Evolutionary conservation across 2,329 filamentous ascomycete species (phyloP), one percentile per base, ranked within the genome.

Genomic region (Cercospora berteroae): DNA sequence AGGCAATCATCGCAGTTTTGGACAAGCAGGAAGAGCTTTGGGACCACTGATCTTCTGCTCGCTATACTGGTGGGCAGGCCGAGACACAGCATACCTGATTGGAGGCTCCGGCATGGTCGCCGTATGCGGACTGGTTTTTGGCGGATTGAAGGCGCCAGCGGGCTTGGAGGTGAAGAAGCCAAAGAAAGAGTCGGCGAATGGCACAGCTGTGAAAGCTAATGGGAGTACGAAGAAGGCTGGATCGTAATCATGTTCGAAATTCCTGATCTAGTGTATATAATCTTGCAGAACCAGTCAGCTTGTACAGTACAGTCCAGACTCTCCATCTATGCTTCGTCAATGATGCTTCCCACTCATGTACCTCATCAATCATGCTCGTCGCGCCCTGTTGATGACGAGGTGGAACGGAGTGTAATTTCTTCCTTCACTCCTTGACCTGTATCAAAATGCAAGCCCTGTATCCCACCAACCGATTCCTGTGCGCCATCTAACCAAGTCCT

Each of bases 21-120:
- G 95, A 5, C 95, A 99, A 83, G 86, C 94, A 4, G 95, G 95
- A 2, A 86, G 95, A 36, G 93, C 94, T 0, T 79, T 96, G 10
- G 95, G 95, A 0, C 95, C 95, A 0, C 79, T 99, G 4, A 81
- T 96, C 39, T 99, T 99, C 77, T 98, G 95, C 69, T 93, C 92
- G 59, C 83, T 99, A 65, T 99, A 99, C 81, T 99, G 95, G 95
- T 99, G 95, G 95, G 94, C 93, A 6, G 95, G 95, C 0, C 85
- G 95, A 57, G 90, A 96, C 76, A 85, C 89, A 10, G 95, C 95
- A 2, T 99, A 98, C 79, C 84, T 83, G 1, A 85, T 93, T 74
- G 95, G 95, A 4, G 91, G 92, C 0, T 84, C 87, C 12, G 93
- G 93, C 5, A 96, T 98, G 83, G 79, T 91, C 5, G 87, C 84